phyloP scores from a whole-genome alignment of 106 monocot genomes.

The Acanthochlamys bracteata region DNA sequence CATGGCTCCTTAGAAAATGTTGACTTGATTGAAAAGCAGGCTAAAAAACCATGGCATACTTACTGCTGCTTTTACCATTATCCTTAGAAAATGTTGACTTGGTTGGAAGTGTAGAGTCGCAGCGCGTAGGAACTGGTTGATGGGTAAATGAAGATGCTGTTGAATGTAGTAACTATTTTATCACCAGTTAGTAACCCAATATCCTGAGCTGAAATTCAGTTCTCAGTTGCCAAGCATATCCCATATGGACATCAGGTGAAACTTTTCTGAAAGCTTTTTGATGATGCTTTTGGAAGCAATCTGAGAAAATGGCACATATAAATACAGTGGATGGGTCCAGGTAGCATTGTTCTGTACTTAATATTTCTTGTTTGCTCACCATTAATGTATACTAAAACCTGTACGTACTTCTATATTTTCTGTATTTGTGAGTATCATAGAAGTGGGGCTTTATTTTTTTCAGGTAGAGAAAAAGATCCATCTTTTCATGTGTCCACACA shows the following conservation, averaged over 20 bases:
- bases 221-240: slow-evolving; percentile 75
- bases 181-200: slow-evolving; percentile 47
- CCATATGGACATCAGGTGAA: slow-evolving; percentile 81
- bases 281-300: slow-evolving; percentile 62
- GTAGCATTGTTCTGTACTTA: slow-evolving; percentile 13
- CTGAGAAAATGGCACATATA: slow-evolving; percentile 63
- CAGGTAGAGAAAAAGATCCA: slow-evolving; percentile 93
- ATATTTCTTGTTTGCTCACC: not conserved
- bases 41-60: slow-evolving; percentile 53
- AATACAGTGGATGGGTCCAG: slow-evolving; percentile 99
- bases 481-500: slow-evolving; percentile 90
- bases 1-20: slow-evolving; percentile 64
- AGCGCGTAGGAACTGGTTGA: slow-evolving; percentile 71
- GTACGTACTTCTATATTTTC: not conserved
- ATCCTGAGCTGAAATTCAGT: slow-evolving; percentile 59
- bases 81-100: slow-evolving; percentile 82
- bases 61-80: slow-evolving; percentile 90
- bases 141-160: slow-evolving; percentile 84
- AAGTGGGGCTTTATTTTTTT: not conserved
- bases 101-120: slow-evolving; percentile 63
- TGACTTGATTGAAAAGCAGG: slow-evolving; percentile 46
- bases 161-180: slow-evolving; percentile 65
- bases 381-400: not conserved
- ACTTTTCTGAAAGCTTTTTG: slow-evolving; percentile 57
- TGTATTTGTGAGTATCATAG: not conserved